Evolutionary conservation across 2,329 filamentous ascomycete genomes (phyloP), one percentile per base, ranked within the genome.

Genomic region (Ophiostoma perfectum): DNA sequence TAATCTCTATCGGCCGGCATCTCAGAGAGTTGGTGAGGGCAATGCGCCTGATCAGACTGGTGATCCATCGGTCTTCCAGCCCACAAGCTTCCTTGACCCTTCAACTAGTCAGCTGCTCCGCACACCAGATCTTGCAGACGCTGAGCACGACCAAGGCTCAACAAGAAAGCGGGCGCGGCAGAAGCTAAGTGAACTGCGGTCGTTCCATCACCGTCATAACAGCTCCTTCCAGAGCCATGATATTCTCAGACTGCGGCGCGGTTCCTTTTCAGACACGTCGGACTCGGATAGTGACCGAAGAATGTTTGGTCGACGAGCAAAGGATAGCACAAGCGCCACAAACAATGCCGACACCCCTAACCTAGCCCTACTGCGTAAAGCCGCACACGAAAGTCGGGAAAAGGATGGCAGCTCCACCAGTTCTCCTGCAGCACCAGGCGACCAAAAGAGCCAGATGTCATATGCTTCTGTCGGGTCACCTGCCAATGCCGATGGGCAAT

Each of bases 191-290:
- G 83, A 82, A 52, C 78, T 88, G 67, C 82, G 82, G 64, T 81
- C 82, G n/a, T 78, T 84, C 16, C 81, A 84, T 58, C 84, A 87
- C 68, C 84, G 83, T 62, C 84, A 83, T 67, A 81, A 77, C 69
- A 79, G 78, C 68, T 84, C 83, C 2, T 74, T 78, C 12, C 80
- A 84, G 69, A 81, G 41, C 27, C 52, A 67, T 44, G 82, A 85
- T 66, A 83, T 86, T 69, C 77, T 83, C 41, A 81, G 81, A 64
- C 81, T 83, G 42, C 81, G 83, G 65, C 81, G 80, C 66, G 80
- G 81, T 11, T 87, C 86, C 9, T 76, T 81, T 9, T 90, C 89
- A 0, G 87, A 87, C 67, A 82, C 83, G 5, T 90, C 88, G 4
- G 84, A 84, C 4, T 90, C 88, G 5, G 84, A 84, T 41, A 86